Base-by-base conservation (phyloP, 1,139 yeast species). In the Taphrina deformans region DNA sequence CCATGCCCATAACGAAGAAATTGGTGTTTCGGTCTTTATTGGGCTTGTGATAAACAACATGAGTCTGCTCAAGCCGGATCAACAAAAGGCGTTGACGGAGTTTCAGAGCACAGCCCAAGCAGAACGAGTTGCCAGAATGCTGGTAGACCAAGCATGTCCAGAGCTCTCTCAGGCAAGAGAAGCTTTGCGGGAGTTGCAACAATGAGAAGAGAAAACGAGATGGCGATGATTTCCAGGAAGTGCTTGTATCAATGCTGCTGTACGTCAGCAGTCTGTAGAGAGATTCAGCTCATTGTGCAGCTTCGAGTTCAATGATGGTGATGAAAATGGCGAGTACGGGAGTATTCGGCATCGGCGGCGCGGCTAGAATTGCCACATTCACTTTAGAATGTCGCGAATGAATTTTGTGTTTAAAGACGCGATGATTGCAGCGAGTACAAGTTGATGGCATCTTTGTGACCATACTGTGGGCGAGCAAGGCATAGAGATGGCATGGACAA, bases 351-450 rank as follows among this genome's bases (percentile, higher is more conserved):
- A n/a, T n/a, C n/a, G n/a, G n/a, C n/a, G n/a, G 41, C 24, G 48
- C 48, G 48, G 48, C 27, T 6, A 10, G n/a, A 21, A 10, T 44
- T 44, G 48, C 48, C 48, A 9, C 7, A 5, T 44, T n/a, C 14
- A 14, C n/a, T n/a, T n/a, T n/a, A n/a, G n/a, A n/a, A n/a, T 18
- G 23, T 40, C 45, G 45, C 45, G 45, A 40, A 18, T n/a, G 48
- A 44, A 18, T 44, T 44, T 21, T 44, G 48, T 44, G 48, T 23
- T 21, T 44, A 21, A 44, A 44, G 48, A 44, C 48, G 48, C 48
- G 48, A 44, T 29, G 33, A 29, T 10, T 10, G 10, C 18, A 12
- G 16, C 41, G 41, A 38, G 41, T 38, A n/a, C 41, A 38, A 38
- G 4, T 3, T 2, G 10, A 29, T 29, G 33, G 10, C n/a, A 7